These are phyloP conservation scores for Cephalotrichum gorgonifer DNA, from an alignment of 2,329 filamentous ascomycete genomes.

Conservation along the genomic window DNA sequence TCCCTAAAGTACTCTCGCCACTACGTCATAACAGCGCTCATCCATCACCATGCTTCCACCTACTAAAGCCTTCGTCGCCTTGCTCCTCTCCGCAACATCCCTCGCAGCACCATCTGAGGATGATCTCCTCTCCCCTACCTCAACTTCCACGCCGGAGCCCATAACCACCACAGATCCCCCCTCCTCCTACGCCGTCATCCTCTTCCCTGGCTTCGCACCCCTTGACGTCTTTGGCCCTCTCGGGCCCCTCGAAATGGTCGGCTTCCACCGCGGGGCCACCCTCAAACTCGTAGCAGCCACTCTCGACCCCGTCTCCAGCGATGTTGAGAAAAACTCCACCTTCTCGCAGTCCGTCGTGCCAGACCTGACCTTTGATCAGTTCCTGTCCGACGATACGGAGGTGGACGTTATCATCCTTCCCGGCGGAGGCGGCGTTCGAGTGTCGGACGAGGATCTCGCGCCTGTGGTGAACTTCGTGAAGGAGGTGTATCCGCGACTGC, in stretches of 20 bases:
- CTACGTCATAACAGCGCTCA: no score
- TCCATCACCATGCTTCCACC: background rate
- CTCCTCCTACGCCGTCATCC: background rate
- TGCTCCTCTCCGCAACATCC: background rate
- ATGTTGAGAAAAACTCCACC: constrained; percentile 22
- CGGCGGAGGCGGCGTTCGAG: constrained; percentile 43
- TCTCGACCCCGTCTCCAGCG: constrained; percentile 24
- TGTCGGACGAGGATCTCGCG: constrained; percentile 16
- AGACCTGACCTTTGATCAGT: constrained; percentile 40
- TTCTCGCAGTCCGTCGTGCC: constrained; percentile 26
- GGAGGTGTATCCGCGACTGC: constrained; percentile 32
- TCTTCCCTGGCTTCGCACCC: constrained; percentile 29
- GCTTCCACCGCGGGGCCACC: constrained; percentile 22
- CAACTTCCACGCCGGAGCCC: no score
- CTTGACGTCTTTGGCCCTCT: constrained; percentile 37
- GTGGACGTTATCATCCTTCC: constrained; percentile 58
- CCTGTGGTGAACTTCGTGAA: constrained; percentile 31
- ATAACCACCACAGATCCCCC: background rate
- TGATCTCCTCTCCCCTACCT: background rate
- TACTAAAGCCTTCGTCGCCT: background rate
- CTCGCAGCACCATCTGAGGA: background rate
- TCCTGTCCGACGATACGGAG: constrained; percentile 32
- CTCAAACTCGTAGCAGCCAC: constrained; percentile 29
- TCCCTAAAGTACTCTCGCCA: no score
- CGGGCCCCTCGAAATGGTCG: constrained; percentile 30